Evolutionary conservation across 2,329 filamentous ascomycete species (phyloP).

Genomic region (Penicillium sp.): DNA sequence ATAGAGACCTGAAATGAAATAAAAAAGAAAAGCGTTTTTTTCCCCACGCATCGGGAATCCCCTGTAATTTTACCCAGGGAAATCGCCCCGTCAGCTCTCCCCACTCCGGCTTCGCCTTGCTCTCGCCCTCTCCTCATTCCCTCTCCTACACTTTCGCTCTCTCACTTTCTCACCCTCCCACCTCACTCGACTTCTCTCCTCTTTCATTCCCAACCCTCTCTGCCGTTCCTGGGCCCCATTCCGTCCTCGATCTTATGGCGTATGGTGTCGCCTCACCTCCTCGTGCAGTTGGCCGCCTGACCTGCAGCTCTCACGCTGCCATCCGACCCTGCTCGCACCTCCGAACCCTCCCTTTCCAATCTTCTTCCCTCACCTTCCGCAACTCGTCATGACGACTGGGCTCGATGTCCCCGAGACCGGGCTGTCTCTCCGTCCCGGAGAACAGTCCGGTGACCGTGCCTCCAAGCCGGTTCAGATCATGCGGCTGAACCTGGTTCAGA

Average conservation of each 20-base stretch:
- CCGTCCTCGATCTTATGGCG: conserved; percentile 32
- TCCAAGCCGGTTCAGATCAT: conserved; percentile 44
- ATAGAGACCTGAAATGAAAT: background rate
- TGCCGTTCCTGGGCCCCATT: conserved; percentile 18
- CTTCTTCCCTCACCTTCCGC: conserved; percentile 3
- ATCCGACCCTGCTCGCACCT: conserved; percentile 28
- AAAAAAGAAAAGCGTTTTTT: background rate
- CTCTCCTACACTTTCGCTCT: conserved; percentile 9
- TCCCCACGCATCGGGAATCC: conserved; percentile 10
- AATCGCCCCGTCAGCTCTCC: conserved; percentile 24
- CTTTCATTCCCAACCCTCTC: conserved; percentile 11
- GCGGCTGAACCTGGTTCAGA: conserved; percentile 47
- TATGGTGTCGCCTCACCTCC: conserved; percentile 28
- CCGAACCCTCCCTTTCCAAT: conserved; percentile 14
- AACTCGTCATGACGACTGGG: conserved; percentile 30
- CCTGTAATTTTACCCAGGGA: conserved; percentile 22
- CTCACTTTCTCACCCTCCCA: conserved; percentile 9
- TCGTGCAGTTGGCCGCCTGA: conserved; percentile 39
- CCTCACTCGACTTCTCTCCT: conserved; percentile 13
- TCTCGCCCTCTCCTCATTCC: conserved; percentile 18
- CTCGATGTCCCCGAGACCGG: conserved; percentile 40
- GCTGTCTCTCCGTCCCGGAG: conserved; percentile 39
- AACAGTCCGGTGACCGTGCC: conserved; percentile 30
- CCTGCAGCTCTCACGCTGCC: conserved; percentile 40
- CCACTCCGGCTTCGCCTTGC: conserved; percentile 25